Evolutionary conservation across 2,329 filamentous ascomycete species (phyloP), one percentile per base, ranked within the genome.

Genomic region (Shiraia sp.): DNA sequence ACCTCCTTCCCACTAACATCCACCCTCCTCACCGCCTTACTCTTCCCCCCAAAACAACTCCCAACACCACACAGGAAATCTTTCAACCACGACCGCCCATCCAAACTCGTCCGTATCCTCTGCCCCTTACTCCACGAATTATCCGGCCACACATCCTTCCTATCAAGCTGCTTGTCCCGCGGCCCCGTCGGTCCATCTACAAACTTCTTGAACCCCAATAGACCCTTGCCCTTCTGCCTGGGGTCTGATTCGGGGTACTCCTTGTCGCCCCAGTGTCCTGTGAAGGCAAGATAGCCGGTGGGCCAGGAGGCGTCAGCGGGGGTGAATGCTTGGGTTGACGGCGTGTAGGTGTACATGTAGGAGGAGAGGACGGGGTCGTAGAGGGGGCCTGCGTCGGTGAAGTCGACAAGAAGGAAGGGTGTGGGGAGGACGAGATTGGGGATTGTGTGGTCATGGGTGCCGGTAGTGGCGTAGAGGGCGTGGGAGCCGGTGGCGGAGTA

Each of bases 401-500:
- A 76, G 35, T 77, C 68, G 0, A 83, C 59, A 6, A 79, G 70
- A 1, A 66, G 50, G 34, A 62, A 40, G 2, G 76, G 75, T 0
- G 44, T 14, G 0, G 76, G 76, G 9, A 82, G 70, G 48, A 80
- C 79, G 13, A 82, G 32, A 39, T 79, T 73, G 0, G 82, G 81
- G 39, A 85, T 79, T 0, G 77, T 78, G 55, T 85, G 80, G 56
- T 84, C 81, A 53, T 85, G 81, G 2, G 65, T 68, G 7, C 81
- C 82, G 14, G 66, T 32, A 4, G 73, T 78, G n/a, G 81, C 76
- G 57, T 85, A 86, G 49, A 80, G 79, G 14, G 82, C 83, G 63
- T 86, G 83, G 0, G 77, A 78, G 9, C 82, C 83, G 34, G 79
- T 78, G 0, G 77, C 79, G 8, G 74, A 75, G 60, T 80, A 85